These are phyloP conservation scores for Podila minutissima DNA, from an alignment of 192 early-diverging fungal genomes.

Conservation along the genomic window DNA sequence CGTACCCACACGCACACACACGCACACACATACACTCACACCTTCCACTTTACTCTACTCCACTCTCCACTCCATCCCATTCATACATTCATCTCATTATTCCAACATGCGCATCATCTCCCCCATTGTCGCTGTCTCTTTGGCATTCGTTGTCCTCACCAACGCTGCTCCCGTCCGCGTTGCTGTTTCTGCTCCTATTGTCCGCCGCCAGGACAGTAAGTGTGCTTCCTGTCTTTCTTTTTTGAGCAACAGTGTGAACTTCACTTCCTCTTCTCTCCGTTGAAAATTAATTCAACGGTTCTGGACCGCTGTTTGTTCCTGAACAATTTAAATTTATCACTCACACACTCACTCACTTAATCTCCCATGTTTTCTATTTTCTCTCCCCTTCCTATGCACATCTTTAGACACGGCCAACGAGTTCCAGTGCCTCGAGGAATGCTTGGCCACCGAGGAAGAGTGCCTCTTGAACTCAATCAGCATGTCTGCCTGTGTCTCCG, in stretches of 20 bases:
- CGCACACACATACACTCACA: not conserved
- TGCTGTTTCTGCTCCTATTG: not conserved
- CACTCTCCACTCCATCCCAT: not conserved
- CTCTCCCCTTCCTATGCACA: not conserved
- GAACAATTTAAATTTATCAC: constrained; percentile 1
- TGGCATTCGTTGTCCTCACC: constrained; percentile 24
- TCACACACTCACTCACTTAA: not conserved
- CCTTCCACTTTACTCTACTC: not conserved
- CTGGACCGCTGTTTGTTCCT: not conserved
- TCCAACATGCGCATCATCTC: constrained; percentile 30
- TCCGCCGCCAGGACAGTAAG: not conserved
- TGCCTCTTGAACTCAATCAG: constrained; percentile 25
- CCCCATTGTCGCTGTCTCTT: constrained; percentile 26
- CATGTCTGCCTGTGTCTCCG: constrained; percentile 8
- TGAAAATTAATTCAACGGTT: too few relatives aligned
- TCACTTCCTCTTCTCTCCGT: too few relatives aligned
- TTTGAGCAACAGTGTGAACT: too few relatives aligned
- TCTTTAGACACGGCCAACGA: not conserved
- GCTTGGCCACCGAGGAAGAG: constrained; percentile 19
- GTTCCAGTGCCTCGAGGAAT: constrained; percentile 25
- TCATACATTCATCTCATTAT: not conserved
- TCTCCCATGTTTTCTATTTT: not conserved
- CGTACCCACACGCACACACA: not conserved
- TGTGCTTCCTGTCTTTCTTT: not conserved
- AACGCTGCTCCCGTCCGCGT: constrained; percentile 20